These are phyloP conservation scores for Microstegium vimineum DNA, from an alignment of 176 grass and related monocot species.

Conservation along the genomic window DNA sequence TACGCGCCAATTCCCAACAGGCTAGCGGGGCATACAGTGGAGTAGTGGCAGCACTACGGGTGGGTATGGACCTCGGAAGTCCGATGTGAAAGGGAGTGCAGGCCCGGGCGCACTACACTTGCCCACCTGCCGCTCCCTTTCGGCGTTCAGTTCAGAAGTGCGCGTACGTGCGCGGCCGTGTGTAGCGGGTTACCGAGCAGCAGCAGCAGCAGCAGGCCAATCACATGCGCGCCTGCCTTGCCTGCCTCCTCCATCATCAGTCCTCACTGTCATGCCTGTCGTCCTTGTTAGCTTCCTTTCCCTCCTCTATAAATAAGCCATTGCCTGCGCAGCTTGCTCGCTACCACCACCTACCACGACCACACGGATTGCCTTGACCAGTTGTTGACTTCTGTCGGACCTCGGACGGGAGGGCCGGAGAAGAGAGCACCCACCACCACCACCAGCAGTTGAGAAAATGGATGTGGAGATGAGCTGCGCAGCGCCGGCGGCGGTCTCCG, in stretches of 20 bases:
- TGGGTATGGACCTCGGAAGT: slow-evolving; percentile 16
- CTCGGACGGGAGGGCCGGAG: too few species aligned
- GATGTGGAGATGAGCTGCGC: slow-evolving; percentile 46
- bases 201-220: not conserved
- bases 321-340: slow-evolving; percentile 9
- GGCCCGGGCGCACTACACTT: slow-evolving; percentile 39
- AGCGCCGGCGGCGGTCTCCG: slow-evolving; percentile 36
- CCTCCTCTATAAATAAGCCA: slow-evolving; percentile 35
- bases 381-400: slow-evolving; percentile 24
- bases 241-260: not conserved
- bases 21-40: not conserved
- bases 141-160: not conserved
- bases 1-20: too few species aligned
- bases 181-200: not conserved
- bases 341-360: not conserved
- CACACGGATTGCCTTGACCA: not conserved
- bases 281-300: not conserved
- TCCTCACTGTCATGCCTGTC: too few species aligned
- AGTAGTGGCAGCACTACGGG: slow-evolving; percentile 10
- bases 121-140: not conserved
- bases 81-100: slow-evolving; percentile 23
- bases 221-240: not conserved
- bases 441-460: slow-evolving; percentile 17
- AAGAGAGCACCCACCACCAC: too few species aligned
- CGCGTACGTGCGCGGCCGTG: not conserved